These are phyloP conservation scores for Blastomyces emzantsi DNA, from an alignment of 2,329 filamentous ascomycete species.

Conservation along the genomic window DNA sequence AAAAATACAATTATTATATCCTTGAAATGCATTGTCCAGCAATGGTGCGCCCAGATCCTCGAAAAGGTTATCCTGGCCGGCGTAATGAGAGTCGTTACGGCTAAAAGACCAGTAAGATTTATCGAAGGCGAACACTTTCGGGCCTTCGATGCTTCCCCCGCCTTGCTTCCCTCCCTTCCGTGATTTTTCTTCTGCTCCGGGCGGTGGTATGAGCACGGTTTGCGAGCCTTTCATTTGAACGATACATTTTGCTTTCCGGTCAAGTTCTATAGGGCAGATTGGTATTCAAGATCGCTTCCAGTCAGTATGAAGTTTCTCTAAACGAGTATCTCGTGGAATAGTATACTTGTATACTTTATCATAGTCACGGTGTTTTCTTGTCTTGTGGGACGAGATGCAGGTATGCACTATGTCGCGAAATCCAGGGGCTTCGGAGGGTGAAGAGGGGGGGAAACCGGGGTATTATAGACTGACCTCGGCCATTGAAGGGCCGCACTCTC, in stretches of 20 bases:
- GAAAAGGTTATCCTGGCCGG: conserved; percentile 83
- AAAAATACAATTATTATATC: conserved; percentile 99
- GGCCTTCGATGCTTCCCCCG: conserved; percentile 50
- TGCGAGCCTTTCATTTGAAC: conserved; percentile 93
- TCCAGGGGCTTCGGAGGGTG: background rate
- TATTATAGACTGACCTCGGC: conserved; percentile 65
- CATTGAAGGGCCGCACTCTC: conserved; percentile 89
- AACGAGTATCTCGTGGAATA: background rate
- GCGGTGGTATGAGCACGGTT: conserved; percentile 71
- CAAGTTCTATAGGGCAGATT: conserved; percentile 56
- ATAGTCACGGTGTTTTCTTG: background rate
- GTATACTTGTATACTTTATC: background rate
- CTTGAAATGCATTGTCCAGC: conserved; percentile 94
- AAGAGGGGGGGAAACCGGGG: background rate
- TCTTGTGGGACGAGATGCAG: background rate
- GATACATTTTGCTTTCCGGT: conserved; percentile 89
- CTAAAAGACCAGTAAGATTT: conserved; percentile 98
- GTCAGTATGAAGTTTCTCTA: conserved; percentile 2
- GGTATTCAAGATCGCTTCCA: background rate
- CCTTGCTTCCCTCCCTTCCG: conserved; percentile 34
- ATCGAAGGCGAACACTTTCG: conserved; percentile 91
- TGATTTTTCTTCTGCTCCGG: conserved; percentile 44
- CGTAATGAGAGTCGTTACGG: conserved; percentile 69
- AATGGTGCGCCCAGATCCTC: conserved; percentile 79
- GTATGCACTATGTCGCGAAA: background rate